Conservation (phyloP, 2,329 filamentous ascomycete species). For the Endothia cerciana region DNA sequence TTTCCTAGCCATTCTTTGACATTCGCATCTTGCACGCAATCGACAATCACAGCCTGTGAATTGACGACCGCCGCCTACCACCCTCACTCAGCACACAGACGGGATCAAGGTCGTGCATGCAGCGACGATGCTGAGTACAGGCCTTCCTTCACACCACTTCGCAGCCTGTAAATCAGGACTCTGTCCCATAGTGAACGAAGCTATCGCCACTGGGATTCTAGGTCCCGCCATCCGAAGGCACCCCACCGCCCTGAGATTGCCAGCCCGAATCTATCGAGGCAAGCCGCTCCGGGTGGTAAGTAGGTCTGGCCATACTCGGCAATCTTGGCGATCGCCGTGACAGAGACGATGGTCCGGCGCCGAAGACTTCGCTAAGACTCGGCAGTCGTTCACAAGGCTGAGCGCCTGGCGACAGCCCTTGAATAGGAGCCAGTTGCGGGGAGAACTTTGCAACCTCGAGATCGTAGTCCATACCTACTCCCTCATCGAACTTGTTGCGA, state of each 20-base stretch:
- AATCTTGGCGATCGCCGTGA: not conserved
- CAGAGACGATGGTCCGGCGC: not conserved
- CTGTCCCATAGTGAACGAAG: not conserved
- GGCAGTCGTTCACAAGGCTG: not conserved
- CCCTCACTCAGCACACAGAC: not conserved
- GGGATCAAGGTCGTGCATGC: not conserved
- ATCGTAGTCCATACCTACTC: slow-evolving; percentile 10
- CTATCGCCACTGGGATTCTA: not conserved
- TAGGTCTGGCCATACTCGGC: not conserved
- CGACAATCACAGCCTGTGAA: too few relatives aligned
- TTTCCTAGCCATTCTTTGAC: not conserved
- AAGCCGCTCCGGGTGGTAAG: not conserved
- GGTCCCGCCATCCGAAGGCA: not conserved
- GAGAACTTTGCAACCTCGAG: not conserved
- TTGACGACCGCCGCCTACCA: not conserved
- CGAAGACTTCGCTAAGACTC: not conserved
- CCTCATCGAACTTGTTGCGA: not conserved
- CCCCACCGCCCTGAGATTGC: not conserved
- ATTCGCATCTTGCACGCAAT: not conserved
- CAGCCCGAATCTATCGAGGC: not conserved
- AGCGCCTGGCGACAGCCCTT: too few relatives aligned
- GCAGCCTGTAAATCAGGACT: not conserved
- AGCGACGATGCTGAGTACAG: not conserved
- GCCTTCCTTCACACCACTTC: not conserved
- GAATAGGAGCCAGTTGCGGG: not conserved